Evolutionary conservation across 140 eudicot genomes (phyloP).

Genomic region (Bidens hawaiensis): DNA sequence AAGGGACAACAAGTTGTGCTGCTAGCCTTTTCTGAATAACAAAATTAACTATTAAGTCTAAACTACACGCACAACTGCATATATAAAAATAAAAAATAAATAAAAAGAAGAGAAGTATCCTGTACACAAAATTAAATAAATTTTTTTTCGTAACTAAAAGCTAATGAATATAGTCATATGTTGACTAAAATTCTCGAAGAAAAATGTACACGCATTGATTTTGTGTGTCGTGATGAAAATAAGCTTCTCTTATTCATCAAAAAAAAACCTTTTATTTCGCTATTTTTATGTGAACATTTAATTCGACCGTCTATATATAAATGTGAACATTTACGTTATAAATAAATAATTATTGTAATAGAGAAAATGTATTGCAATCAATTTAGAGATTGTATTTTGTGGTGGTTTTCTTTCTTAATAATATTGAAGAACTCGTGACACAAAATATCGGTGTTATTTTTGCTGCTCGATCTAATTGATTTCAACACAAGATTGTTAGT

Average conservation of each 20-base stretch:
- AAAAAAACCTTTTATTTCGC: not conserved
- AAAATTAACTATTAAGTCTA: no score
- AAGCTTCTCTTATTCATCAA: not conserved
- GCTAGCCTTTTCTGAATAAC: no score
- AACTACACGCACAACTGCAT: no score
- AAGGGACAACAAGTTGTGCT: no score
- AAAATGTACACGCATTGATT: not conserved
- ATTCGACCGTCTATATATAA: not conserved
- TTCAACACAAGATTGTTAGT: no score
- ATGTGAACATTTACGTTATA: not conserved
- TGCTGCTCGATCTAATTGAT: no score
- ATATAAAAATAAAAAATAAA: no score
- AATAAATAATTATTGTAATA: not conserved
- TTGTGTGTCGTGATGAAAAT: not conserved
- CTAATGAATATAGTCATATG: not conserved
- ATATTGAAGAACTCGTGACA: no score
- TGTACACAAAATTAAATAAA: not conserved
- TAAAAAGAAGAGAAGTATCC: not conserved
- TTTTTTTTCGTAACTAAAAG: not conserved
- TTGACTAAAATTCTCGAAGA: not conserved
- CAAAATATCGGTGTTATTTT: no score
- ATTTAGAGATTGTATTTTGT: no score
- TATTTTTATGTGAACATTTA: not conserved
- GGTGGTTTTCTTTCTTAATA: no score
- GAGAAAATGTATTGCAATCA: not conserved